Base-by-base conservation (phyloP, 495 filamentous ascomycete genomes). In the Apodospora peruviana region DNA sequence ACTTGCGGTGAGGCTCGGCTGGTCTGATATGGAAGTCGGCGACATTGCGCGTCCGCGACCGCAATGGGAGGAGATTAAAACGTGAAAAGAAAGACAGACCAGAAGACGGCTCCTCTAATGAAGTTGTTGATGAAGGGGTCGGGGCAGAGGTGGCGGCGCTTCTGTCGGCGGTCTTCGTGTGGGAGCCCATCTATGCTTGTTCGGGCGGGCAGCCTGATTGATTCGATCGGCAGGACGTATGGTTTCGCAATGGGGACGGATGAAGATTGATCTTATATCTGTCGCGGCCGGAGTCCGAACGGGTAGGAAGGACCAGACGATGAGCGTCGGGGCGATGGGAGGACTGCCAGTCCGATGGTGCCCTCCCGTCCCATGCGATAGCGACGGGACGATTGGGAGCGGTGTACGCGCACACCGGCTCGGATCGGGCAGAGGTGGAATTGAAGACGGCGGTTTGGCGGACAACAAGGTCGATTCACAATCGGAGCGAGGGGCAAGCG, bases 1-100 rank as follows among this genome's bases (percentile, higher is more conserved):
- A 96, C 43, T 87, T 82, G 44, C 87, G 85, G 72, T 93, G 88
- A 22, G 93, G 91, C 53, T 96, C 90, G 55, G 91, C 81, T n/a
- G 81, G 75, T 32, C 77, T 74, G 66, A 89, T 80, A 58, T 91
- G 83, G 68, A 88, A 96, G 58, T 96, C 90, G 56, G 83, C 74
- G 47, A 94, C 71, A 61, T 82, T 83, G 58, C 88, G 86, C 53
- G 66, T 45, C 39, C 74, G 85, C 75, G 61, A 84, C 72, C 62
- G 81, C 66, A 59, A 73, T 55, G 72, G 73, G 21, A 91, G 71
- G 19, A 91, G 78, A 19, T 82, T 61, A 53, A 76, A 62, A 39
- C 72, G 72, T 40, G 70, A 72, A 44, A 75, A 65, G 39, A 76
- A 62, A 9, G 71, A 73, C 51, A 61, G 55, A 45, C 60, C 46